A percentile compares a stretch with the other conserved stretches of the same genome.
phyloP scores from a whole-genome alignment of 148 eudicot genomes.

The Diospyros kaki region DNA sequence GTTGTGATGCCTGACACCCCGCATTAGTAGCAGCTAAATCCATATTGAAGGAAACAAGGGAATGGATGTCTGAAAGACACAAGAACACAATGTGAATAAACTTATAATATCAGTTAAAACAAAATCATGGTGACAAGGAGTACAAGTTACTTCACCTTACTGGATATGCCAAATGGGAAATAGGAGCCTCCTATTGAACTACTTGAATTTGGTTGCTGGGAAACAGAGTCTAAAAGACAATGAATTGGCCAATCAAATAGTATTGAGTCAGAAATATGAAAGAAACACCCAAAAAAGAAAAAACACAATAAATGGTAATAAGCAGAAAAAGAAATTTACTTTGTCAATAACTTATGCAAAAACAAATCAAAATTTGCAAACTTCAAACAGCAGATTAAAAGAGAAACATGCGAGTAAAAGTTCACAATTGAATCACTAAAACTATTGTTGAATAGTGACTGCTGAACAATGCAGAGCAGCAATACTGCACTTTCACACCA shows the following conservation, averaged over 20 bases:
- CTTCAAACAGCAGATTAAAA: neutral
- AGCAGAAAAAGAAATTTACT: neutral
- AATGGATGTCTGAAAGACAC: constrained; percentile 11
- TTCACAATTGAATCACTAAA: neutral
- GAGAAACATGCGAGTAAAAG: neutral
- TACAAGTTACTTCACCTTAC: constrained; percentile 38
- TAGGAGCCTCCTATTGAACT: constrained; percentile 40
- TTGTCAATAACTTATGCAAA: neutral
- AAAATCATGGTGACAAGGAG: neutral
- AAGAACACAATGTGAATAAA: neutral
- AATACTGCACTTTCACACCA: neutral
- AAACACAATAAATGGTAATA: neutral
- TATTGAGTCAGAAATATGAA: neutral
- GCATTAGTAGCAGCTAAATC: constrained; percentile 19
- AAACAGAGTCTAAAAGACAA: constrained; percentile 39
- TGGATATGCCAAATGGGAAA: constrained; percentile 48
- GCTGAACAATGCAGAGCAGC: neutral
- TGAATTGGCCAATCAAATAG: neutral
- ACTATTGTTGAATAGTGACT: no score
- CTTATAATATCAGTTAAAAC: neutral
- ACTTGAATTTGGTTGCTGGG: constrained; percentile 43
- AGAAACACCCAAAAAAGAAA: no score
- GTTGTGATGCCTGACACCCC: constrained; percentile 32
- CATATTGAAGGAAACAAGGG: constrained; percentile 22
- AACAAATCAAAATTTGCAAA: neutral